Evolutionary conservation across 2,329 filamentous ascomycete species (phyloP), one percentile per base, ranked within the genome.

Genomic region (Emergomyces africanus): DNA sequence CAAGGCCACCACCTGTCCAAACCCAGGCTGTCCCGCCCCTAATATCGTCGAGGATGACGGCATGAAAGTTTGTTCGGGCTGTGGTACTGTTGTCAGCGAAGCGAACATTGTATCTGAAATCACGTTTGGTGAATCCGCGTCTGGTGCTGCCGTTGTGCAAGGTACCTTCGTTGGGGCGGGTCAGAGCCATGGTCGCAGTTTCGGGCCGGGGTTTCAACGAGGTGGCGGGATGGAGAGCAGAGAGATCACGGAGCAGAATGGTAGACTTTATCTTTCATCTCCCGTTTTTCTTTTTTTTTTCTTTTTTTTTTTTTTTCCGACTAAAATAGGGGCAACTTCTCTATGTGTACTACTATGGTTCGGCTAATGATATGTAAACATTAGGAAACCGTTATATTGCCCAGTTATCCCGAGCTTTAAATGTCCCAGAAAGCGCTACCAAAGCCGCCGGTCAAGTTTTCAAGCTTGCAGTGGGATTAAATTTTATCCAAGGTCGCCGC

Each of bases 81-180:
- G 94, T 72, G 92, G 90, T 80, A 86, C 84, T 61, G 84, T 96
- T 64, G 83, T 92, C 59, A 86, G 88, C 66, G 88, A 95, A 69
- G 86, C 84, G 70, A 90, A 95, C 68, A 96, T 97, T 63, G 91
- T 96, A 60, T 83, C 90, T 54, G 94, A 99, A 72, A 83, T 97
- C 62, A 86, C 86, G 25, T 99, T 97, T 69, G 90, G 90, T 64
- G 92, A 99, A 76, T 87, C 84, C 33, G 84, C 89, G 0, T 85
- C 84, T 39, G 94, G 94, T 67, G 90, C 89, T 54, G 91, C 92
- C 57, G 83, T 95, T 56, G 90, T 96, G 20, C 90, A 96, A 71
- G 94, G 94, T 71, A 91, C 86, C 63, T 95, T 87, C 69, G 84
- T 99, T 61, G 87, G 85, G 58, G 88, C 90, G 61, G 89, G 91